Conservation (phyloP, 768 basidiomycete genomes). For the Saitozyma sp. region DNA sequence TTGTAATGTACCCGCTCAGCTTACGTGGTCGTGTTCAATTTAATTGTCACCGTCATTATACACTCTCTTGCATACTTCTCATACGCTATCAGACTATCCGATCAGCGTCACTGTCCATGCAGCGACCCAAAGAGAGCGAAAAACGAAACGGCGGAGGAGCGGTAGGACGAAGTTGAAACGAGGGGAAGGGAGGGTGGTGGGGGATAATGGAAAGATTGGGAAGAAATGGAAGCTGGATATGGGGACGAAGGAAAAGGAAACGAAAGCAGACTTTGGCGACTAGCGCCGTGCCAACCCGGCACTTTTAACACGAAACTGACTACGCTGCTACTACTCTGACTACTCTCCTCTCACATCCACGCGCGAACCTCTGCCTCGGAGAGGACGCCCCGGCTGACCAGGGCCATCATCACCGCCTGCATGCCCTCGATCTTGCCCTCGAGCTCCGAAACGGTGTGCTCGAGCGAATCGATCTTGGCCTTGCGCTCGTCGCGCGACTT, state of each 20-base stretch:
- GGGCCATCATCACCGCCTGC: slow-evolving; percentile 13
- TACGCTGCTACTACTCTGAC: too few relatives aligned
- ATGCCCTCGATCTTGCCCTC: slow-evolving; percentile 20
- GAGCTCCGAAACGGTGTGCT: slow-evolving; percentile 28
- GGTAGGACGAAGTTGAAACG: background rate
- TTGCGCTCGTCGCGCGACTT: slow-evolving; percentile 34
- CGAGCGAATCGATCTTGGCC: slow-evolving; percentile 33
- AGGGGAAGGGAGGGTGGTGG: background rate
- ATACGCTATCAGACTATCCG: too few relatives aligned
- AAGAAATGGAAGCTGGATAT: background rate
- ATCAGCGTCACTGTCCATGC: too few relatives aligned
- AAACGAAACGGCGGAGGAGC: background rate
- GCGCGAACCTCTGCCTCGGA: slow-evolving; percentile 16
- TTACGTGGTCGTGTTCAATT: too few relatives aligned
- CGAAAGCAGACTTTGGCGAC: too few relatives aligned
- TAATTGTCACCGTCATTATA: too few relatives aligned
- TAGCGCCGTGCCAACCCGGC: too few relatives aligned
- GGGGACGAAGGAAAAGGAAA: too few relatives aligned
- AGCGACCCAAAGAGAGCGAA: background rate
- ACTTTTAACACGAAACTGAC: too few relatives aligned
- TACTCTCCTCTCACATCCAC: slow-evolving; percentile 2
- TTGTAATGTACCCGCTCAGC: too few relatives aligned
- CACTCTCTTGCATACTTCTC: too few relatives aligned
- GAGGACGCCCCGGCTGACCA: slow-evolving; percentile 27
- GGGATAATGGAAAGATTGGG: background rate